phyloP scores from a whole-genome alignment of 208 protist genomes.

The Acanthamoeba polyphaga region DNA sequence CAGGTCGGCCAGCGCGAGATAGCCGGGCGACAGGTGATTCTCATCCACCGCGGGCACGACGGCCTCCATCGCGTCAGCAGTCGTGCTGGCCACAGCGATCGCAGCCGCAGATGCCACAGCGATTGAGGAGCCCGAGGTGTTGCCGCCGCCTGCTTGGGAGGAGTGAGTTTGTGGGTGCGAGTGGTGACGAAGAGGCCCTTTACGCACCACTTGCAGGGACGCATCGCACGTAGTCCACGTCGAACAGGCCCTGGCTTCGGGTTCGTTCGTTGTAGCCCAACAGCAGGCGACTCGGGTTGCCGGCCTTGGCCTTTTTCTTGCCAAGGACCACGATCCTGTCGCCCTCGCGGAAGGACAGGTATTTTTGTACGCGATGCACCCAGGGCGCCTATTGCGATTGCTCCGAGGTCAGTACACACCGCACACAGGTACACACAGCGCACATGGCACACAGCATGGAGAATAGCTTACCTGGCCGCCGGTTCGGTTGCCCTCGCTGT shows the following conservation, averaged over 20 bases:
- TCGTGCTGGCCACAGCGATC: background rate
- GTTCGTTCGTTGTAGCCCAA: slow-evolving; percentile 14
- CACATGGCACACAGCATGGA: too few species aligned
- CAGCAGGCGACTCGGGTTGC: background rate
- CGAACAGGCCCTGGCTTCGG: slow-evolving; percentile 35
- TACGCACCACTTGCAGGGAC: background rate
- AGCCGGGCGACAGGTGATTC: background rate
- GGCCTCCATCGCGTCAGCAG: background rate
- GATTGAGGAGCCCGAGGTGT: background rate
- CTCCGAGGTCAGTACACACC: too few species aligned
- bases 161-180: background rate
- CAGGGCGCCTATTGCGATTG: background rate
- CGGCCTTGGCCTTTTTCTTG: background rate
- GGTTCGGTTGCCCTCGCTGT: too few species aligned
- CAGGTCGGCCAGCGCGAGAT: background rate
- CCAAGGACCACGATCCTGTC: background rate
- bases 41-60: background rate
- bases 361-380: slow-evolving; percentile 10
- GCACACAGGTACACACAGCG: too few species aligned
- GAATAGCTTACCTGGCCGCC: too few species aligned
- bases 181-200: background rate
- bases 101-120: slow-evolving; percentile 2
- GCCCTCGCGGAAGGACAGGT: slow-evolving; percentile 19
- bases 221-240: slow-evolving; percentile 54
- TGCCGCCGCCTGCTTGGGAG: background rate